A percentile compares a stretch with the other conserved stretches of the same genome.
These are phyloP conservation scores for Saccharomycopsis hybrid DNA, from an alignment of 1,139 yeast species.

Conservation along the genomic window DNA sequence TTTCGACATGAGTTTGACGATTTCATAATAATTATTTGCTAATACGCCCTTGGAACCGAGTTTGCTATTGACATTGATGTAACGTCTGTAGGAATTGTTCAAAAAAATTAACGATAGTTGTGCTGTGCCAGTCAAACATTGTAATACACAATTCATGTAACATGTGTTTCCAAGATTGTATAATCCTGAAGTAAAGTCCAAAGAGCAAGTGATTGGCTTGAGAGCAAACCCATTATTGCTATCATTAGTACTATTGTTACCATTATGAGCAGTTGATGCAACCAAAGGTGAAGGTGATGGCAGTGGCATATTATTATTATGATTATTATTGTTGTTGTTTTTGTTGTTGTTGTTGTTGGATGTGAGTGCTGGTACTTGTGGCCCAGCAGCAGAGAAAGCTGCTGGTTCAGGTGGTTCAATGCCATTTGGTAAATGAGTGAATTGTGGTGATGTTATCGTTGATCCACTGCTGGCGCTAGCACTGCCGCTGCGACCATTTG, in stretches of 20 bases:
- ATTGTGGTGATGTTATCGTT: too few species aligned
- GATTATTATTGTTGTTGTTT: too few species aligned
- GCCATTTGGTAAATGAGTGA: too few species aligned
- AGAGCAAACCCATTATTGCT: too few species aligned
- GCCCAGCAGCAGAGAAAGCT: constrained; percentile 8
- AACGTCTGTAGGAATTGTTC: constrained; percentile 55
- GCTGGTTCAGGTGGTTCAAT: constrained; percentile 3
- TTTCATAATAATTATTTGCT: constrained; percentile 64
- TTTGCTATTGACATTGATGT: constrained; percentile 68
- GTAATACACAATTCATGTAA: constrained; percentile 87
- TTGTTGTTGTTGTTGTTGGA: too few species aligned
- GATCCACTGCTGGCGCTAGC: too few species aligned
- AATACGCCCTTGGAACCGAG: constrained; percentile 81
- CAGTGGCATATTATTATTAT: too few species aligned
- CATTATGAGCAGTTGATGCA: too few species aligned
- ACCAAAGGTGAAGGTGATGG: too few species aligned
- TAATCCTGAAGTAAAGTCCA: constrained; percentile 48
- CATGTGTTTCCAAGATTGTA: constrained; percentile 87
- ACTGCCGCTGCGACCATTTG: too few species aligned
- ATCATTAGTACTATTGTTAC: too few species aligned
- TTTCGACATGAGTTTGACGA: constrained; percentile 54
- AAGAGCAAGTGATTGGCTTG: constrained; percentile 1
- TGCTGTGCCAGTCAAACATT: constrained; percentile 60
- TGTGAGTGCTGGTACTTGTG: too few species aligned
- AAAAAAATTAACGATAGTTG: constrained; percentile 42